phyloP scores from a whole-genome alignment of 306 rosid genomes.

The Cicer pinnatifidum region DNA sequence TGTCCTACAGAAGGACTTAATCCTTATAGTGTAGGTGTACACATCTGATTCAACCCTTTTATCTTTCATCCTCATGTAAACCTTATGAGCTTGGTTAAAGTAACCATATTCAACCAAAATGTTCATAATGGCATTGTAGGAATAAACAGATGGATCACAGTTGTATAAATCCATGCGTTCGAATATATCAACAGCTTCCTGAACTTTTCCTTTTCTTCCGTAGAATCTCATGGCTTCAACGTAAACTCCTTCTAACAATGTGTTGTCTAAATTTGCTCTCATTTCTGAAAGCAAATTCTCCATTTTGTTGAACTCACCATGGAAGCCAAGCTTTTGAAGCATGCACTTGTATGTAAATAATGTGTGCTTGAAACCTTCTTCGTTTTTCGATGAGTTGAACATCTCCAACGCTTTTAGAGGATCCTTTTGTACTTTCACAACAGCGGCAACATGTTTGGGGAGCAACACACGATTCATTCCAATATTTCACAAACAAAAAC shows the following conservation, averaged over 20 bases:
- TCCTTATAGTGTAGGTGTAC: conserved; percentile 76
- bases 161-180: conserved; percentile 85
- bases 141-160: conserved; percentile 75
- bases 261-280: conserved; percentile 59
- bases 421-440: conserved; percentile 67
- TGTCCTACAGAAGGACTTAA: conserved; percentile 81
- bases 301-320: conserved; percentile 75
- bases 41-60: conserved; percentile 72
- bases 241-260: conserved; percentile 72
- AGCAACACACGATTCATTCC: conserved; percentile 66
- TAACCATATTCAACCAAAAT: conserved; percentile 65
- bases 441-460: conserved; percentile 79
- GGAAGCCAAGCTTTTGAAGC: conserved; percentile 77
- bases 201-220: conserved; percentile 79
- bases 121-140: conserved; percentile 81
- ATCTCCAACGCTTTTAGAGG: conserved; percentile 75
- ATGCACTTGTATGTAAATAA: conserved; percentile 69
- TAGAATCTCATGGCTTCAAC: conserved; percentile 74
- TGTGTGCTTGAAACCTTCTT: conserved; percentile 82
- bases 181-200: conserved; percentile 77
- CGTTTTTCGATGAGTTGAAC: conserved; percentile 72
- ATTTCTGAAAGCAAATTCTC: conserved; percentile 67
- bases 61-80: conserved; percentile 77
- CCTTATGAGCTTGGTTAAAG: conserved; percentile 77
- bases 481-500: background rate